A percentile compares a stretch with the other conserved stretches of the same genome.
Evolutionary conservation across 352 stramenopile species (phyloP).

Genomic region (Halophytophthora batemanensis): DNA sequence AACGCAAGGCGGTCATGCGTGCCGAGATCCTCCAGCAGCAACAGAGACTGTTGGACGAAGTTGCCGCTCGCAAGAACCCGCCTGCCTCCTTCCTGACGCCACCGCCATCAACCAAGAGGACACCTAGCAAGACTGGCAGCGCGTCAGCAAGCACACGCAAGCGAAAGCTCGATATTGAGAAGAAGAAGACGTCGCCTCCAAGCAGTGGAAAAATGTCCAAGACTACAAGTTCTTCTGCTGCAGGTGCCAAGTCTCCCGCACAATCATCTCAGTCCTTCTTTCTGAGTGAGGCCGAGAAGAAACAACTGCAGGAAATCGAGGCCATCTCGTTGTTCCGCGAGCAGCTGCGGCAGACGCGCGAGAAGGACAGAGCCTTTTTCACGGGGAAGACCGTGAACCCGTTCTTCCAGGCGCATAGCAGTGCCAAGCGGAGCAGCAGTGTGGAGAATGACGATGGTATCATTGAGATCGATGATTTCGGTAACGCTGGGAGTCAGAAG

Average conservation of each 20-base stretch:
- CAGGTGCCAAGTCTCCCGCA: neutral
- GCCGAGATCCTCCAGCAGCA: constrained; percentile 41
- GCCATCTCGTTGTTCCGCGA: constrained; percentile 59
- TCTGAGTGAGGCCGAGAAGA: constrained; percentile 58
- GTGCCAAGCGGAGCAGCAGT: constrained; percentile 13
- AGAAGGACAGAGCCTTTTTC: constrained; percentile 74
- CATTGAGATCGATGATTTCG: constrained; percentile 30
- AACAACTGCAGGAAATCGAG: constrained; percentile 71
- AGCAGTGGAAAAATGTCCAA: constrained; percentile 12
- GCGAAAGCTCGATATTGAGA: constrained; percentile 64
- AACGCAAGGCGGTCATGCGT: constrained; percentile 48
- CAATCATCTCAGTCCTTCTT: constrained; percentile 56
- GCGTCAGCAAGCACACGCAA: constrained; percentile 32
- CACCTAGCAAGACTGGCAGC: constrained; percentile 6
- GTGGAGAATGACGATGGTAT: constrained; percentile 19
- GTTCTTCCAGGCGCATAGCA: constrained; percentile 55
- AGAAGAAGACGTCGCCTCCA: constrained; percentile 35
- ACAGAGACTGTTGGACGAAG: constrained; percentile 30
- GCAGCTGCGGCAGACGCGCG: constrained; percentile 55
- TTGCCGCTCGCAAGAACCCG: constrained; percentile 23
- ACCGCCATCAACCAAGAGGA: constrained; percentile 23
- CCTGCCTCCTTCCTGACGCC: constrained; percentile 28
- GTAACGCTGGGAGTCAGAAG: neutral
- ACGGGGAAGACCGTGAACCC: constrained; percentile 52
- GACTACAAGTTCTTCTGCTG: constrained; percentile 13